Percentiles rank a stretch among this genome's conserved stretches.
phyloP scores from a whole-genome alignment of 2,329 filamentous ascomycete species.

The Colletotrichum tanaceti region DNA sequence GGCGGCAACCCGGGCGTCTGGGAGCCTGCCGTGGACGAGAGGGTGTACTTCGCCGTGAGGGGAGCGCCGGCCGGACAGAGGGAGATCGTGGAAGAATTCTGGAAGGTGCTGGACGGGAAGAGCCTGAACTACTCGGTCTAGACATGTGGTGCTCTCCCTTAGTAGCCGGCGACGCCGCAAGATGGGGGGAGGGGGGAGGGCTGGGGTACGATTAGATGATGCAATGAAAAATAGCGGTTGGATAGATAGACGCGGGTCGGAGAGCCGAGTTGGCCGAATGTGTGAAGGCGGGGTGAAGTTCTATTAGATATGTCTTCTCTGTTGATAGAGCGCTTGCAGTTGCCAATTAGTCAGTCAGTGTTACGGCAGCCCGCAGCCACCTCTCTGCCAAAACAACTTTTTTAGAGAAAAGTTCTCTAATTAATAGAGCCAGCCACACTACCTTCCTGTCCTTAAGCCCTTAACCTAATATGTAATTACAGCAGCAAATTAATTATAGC shows the following conservation, averaged over 20 bases:
- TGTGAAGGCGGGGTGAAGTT: neutral
- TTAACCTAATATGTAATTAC: no score
- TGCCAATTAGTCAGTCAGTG: no score
- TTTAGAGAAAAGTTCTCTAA: no score
- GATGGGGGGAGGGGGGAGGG: neutral
- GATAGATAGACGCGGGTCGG: neutral
- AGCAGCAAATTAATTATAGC: no score
- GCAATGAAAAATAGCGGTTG: neutral
- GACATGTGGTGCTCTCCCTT: neutral
- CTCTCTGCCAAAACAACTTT: no score
- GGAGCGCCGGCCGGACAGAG: constrained; percentile 69
- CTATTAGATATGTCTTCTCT: no score
- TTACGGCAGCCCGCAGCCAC: no score
- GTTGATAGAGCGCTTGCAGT: neutral
- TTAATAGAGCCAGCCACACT: no score
- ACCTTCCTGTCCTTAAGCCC: no score
- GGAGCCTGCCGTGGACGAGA: constrained; percentile 69
- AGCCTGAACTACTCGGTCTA: constrained; percentile 59
- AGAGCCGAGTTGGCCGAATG: no score
- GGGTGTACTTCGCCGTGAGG: constrained; percentile 72
- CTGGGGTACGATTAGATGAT: neutral
- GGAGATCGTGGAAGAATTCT: constrained; percentile 73
- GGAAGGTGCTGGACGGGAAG: constrained; percentile 67
- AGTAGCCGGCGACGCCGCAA: neutral
- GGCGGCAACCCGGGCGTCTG: constrained; percentile 80